phyloP scores from a whole-genome alignment of 2,329 filamentous ascomycete species.

The Didymella pinodella region DNA sequence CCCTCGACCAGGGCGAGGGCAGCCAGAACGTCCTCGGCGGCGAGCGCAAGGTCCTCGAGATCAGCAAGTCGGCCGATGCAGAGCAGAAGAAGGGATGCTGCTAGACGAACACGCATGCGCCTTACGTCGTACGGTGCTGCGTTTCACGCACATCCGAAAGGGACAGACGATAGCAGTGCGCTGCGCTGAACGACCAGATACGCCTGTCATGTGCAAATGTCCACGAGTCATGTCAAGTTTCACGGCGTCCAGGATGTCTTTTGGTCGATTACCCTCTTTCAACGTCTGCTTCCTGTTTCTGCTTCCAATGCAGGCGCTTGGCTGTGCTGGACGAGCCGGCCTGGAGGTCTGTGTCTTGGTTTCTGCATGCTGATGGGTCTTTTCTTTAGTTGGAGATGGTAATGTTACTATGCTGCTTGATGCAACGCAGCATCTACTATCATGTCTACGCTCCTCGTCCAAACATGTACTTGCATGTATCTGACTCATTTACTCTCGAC shows the following conservation, averaged over 20 bases:
- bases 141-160: conserved; percentile 20
- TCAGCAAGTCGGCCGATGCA: conserved; percentile 84
- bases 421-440: conserved; percentile 28
- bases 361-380: conserved; percentile 42
- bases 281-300: conserved; percentile 42
- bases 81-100: conserved; percentile 83
- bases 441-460: conserved; percentile 16
- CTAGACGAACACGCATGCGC: conserved; percentile 56
- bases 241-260: conserved; percentile 48
- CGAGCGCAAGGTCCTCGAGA: conserved; percentile 78
- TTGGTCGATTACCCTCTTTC: conserved; percentile 38
- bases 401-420: conserved; percentile 42
- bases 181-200: conserved; percentile 28
- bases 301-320: conserved; percentile 37
- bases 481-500: neutral
- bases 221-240: conserved; percentile 47
- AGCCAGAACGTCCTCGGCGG: conserved; percentile 78
- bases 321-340: conserved; percentile 31
- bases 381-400: conserved; percentile 37
- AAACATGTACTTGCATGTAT: neutral
- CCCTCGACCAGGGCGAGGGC: conserved; percentile 86
- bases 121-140: conserved; percentile 28
- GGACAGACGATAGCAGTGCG: conserved; percentile 21
- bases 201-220: conserved; percentile 31
- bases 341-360: conserved; percentile 39